Conservation (phyloP, 768 basidiomycete genomes). For the Podaxis carcinomalis region DNA sequence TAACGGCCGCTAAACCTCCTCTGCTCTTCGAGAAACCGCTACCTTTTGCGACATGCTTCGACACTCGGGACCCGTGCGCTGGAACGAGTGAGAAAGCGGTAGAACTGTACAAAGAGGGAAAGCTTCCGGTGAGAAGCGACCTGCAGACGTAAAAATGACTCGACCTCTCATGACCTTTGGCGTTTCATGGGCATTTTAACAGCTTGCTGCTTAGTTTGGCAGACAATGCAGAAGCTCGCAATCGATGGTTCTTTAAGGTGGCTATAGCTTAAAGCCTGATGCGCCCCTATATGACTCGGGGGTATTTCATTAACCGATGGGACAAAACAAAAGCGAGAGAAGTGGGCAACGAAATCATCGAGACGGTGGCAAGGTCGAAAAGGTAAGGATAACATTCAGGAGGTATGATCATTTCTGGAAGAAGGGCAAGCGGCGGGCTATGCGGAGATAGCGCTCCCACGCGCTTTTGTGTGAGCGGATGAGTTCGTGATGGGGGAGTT, state of each 20-base stretch:
- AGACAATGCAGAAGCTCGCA: not conserved
- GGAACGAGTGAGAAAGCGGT: not conserved
- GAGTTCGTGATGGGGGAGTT: constrained; percentile 5
- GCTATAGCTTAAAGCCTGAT: not conserved
- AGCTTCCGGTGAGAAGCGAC: not conserved
- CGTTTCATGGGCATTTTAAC: not conserved
- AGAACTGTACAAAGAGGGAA: not conserved
- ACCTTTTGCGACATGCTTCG: not conserved
- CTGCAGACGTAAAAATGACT: not conserved
- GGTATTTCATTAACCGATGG: not conserved
- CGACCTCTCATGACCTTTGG: not conserved
- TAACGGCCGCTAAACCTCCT: no score
- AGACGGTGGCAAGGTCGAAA: not conserved
- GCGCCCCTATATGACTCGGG: not conserved
- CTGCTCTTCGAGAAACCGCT: not conserved
- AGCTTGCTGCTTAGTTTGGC: not conserved
- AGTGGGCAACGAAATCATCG: not conserved
- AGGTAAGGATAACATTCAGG: not conserved
- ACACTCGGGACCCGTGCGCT: not conserved
- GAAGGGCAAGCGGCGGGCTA: not conserved
- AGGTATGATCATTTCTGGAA: not conserved
- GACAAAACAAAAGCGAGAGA: not conserved
- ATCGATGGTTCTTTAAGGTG: not conserved
- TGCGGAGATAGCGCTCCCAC: constrained; percentile 11
- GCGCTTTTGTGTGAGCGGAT: constrained; percentile 7